A percentile compares a stretch with the other conserved stretches of the same genome.
Conservation (phyloP, 2,329 filamentous ascomycete species). For the Xylariaceae sp. region DNA sequence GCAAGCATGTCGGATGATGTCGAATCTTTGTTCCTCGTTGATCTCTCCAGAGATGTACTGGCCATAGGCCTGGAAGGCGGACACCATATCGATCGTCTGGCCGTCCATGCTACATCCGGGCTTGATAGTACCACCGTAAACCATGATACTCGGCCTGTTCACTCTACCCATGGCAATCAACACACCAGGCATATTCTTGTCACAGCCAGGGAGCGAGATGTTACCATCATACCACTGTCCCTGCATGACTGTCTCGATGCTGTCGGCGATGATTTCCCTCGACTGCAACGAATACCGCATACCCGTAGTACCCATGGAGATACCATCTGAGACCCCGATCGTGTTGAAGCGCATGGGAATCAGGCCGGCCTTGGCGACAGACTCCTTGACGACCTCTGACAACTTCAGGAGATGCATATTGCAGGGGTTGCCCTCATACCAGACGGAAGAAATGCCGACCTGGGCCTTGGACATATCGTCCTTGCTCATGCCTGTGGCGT, state of each 20-base stretch:
- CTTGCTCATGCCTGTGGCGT: conserved; percentile 84
- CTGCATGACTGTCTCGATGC: conserved; percentile 97
- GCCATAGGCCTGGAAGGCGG: conserved; percentile 95
- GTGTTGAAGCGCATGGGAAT: conserved; percentile 98
- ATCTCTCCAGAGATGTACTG: conserved; percentile 92
- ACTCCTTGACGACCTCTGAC: conserved; percentile 66
- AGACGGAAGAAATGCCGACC: conserved; percentile 95
- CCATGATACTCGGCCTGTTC: conserved; percentile 93
- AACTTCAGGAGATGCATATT: conserved; percentile 98
- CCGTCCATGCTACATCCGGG: conserved; percentile 79
- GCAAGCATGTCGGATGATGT: conserved; percentile 91
- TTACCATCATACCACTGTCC: conserved; percentile 99
- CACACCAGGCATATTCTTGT: conserved; percentile 99
- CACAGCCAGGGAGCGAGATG: conserved; percentile 92
- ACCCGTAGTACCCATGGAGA: conserved; percentile 96
- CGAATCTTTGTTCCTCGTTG: conserved; percentile 83
- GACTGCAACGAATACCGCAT: conserved; percentile 96
- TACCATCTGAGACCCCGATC: conserved; percentile 93
- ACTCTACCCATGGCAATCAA: conserved; percentile 91
- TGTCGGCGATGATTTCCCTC: conserved; percentile 94
- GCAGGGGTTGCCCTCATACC: conserved; percentile 97
- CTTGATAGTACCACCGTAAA: conserved; percentile 92
- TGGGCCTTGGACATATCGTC: conserved; percentile 93
- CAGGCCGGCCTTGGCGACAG: conserved; percentile 66
- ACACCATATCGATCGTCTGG: conserved; percentile 85